Evolutionary conservation across 805 yeast species (phyloP), one percentile per base, ranked within the genome.

Genomic region (Yamadazyma paraphyllophila): DNA sequence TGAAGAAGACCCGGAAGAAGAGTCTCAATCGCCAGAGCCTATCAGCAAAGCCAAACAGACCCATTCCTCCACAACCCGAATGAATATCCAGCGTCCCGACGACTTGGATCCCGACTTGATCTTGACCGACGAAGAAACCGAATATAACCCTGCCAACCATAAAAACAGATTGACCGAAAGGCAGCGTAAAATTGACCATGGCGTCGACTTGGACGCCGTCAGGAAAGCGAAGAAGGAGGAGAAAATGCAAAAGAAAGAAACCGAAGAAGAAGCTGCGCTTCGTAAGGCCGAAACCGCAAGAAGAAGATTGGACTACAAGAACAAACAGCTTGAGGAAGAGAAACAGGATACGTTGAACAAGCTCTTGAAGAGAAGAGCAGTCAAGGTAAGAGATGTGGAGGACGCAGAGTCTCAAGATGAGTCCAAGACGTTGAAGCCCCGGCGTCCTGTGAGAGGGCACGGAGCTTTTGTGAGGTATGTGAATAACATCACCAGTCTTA

Each of bases 271-370:
- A 65, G 76, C 82, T 33, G 88, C 86, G 39, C 64, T 88, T 47
- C 77, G 90, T 37, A 82, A 90, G 51, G 88, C 95, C 1, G 99
- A 92, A 61, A 83, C 81, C 56, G 92, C 97, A 0, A 77, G 98
- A 56, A 81, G 90, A 63, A 76, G 99, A 53, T 87, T 86, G 62
- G 91, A 92, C 60, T 77, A 89, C 56, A 82, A 84, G 54, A 90
- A 84, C 57, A 84, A 85, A 66, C 81, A 85, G 52, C 67, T 88
- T 34, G 97, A 91, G 59, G 97, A 88, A 62, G 98, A 94, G 64
- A 94, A 94, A 61, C 80, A 83, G 59, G 97, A 92, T 52, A 91
- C 97, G 0, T 74, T 92, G 52, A 92, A 92, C 62, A 88, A 88
- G 62, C 70, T 92, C 52, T 71, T 92, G 52, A 84, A 88, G 65